Percentiles rank a stretch among this genome's conserved stretches.
These are phyloP conservation scores for Rubus idaeus DNA, from an alignment of 306 rosid genomes.

Conservation along the genomic window DNA sequence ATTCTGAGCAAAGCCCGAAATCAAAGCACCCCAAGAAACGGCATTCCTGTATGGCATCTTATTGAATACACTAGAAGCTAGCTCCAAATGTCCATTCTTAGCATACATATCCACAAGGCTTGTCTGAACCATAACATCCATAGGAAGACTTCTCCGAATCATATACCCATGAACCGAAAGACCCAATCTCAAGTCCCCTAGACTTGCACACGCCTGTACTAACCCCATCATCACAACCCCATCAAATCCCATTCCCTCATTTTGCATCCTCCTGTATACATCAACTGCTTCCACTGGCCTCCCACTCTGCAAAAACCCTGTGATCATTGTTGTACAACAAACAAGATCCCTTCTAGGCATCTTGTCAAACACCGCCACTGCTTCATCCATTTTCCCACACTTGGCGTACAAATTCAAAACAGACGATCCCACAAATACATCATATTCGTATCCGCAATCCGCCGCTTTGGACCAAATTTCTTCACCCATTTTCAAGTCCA, in stretches of 20 bases:
- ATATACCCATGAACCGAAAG: conserved; percentile 37
- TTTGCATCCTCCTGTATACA: conserved; percentile 34
- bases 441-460: conserved; percentile 32
- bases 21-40: conserved; percentile 47
- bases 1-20: conserved; percentile 49
- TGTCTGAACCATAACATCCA: conserved; percentile 45
- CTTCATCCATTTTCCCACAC: conserved; percentile 41
- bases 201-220: conserved; percentile 43
- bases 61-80: conserved; percentile 34
- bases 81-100: conserved; percentile 33
- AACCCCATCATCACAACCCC: conserved; percentile 45
- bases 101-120: conserved; percentile 46
- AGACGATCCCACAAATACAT: conserved; percentile 44
- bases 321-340: conserved; percentile 48
- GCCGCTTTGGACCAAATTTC: conserved; percentile 46
- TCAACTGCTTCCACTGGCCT: conserved; percentile 41
- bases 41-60: conserved; percentile 36
- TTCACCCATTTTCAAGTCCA: conserved; percentile 37
- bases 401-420: conserved; percentile 43
- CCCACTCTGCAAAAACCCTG: conserved; percentile 42
- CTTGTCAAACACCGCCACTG: conserved; percentile 28
- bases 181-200: conserved; percentile 34
- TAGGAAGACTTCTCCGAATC: conserved; percentile 31
- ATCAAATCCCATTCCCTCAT: conserved; percentile 38
- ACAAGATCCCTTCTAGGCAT: conserved; percentile 46